Conservation (phyloP, 2,329 filamentous ascomycete species). For the Aspergillus fumigatus region DNA sequence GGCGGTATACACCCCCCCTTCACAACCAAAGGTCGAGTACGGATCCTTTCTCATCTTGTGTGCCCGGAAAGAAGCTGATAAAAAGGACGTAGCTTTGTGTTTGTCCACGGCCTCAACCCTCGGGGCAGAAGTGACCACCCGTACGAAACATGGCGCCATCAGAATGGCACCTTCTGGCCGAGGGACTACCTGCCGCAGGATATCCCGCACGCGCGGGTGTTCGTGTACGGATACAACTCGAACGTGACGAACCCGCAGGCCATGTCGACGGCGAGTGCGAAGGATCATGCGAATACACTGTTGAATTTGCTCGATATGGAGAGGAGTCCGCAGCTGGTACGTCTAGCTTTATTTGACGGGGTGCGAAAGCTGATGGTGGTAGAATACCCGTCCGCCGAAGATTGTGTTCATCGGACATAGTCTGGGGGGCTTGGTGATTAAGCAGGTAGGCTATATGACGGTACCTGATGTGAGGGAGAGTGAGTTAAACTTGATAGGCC, state of each 20-base stretch:
- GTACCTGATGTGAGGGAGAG: too few relatives aligned
- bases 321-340: constrained; percentile 23
- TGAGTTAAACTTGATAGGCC: constrained; percentile 15
- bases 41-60: neutral
- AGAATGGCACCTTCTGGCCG: constrained; percentile 24
- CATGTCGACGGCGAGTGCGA: constrained; percentile 32
- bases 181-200: constrained; percentile 22
- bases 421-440: constrained; percentile 29
- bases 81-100: constrained; percentile 20
- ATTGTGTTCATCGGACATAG: constrained; percentile 31
- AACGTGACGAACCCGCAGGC: constrained; percentile 27
- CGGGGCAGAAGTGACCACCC: constrained; percentile 28
- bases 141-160: constrained; percentile 30
- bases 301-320: constrained; percentile 30
- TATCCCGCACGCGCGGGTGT: constrained; percentile 26
- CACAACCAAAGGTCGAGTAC: constrained; percentile 26
- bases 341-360: neutral
- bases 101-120: constrained; percentile 30
- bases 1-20: constrained; percentile 23
- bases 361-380: neutral
- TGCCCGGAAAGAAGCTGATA: neutral
- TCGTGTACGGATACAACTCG: constrained; percentile 32
- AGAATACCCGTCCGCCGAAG: constrained; percentile 22
- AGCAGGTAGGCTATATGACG: constrained; percentile 18
- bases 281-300: constrained; percentile 32